Percentiles rank a stretch among this genome's conserved stretches.
These are phyloP conservation scores for Fusarium solani-melongenae DNA, from an alignment of 2,329 filamentous ascomycete genomes.

Conservation along the genomic window DNA sequence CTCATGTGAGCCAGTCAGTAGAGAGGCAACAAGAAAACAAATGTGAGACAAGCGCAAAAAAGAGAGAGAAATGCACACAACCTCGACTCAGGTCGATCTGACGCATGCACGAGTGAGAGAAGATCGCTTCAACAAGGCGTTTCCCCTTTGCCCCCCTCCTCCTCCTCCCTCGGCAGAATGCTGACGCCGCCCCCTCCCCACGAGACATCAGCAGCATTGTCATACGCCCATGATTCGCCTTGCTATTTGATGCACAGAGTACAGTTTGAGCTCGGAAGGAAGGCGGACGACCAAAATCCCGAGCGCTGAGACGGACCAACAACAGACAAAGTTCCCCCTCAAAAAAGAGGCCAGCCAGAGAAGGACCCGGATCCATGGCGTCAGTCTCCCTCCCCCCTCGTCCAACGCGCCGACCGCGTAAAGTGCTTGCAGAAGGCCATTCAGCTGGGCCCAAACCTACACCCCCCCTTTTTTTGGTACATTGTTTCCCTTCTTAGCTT, in stretches of 20 bases:
- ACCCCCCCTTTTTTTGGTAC: not conserved
- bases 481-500: not conserved
- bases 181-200: constrained; percentile 18
- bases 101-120: not conserved
- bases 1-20: not conserved
- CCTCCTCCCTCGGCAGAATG: constrained; percentile 12
- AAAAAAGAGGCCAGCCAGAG: not conserved
- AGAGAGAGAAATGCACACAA: not conserved
- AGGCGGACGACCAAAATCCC: not conserved
- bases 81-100: not conserved
- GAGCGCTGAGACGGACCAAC: not conserved
- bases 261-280: not conserved
- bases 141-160: constrained; percentile 16
- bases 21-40: not conserved
- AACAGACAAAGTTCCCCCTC: not conserved
- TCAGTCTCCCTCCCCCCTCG: constrained; percentile 28
- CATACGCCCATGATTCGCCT: not conserved
- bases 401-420: constrained; percentile 30
- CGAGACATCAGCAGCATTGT: constrained; percentile 1
- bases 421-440: constrained; percentile 36
- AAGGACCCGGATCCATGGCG: constrained; percentile 19
- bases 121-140: not conserved
- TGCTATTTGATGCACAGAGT: not conserved
- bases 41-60: not conserved
- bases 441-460: not conserved